Base-by-base conservation (phyloP, 345 rosid genomes). In the Brassica napus region DNA sequence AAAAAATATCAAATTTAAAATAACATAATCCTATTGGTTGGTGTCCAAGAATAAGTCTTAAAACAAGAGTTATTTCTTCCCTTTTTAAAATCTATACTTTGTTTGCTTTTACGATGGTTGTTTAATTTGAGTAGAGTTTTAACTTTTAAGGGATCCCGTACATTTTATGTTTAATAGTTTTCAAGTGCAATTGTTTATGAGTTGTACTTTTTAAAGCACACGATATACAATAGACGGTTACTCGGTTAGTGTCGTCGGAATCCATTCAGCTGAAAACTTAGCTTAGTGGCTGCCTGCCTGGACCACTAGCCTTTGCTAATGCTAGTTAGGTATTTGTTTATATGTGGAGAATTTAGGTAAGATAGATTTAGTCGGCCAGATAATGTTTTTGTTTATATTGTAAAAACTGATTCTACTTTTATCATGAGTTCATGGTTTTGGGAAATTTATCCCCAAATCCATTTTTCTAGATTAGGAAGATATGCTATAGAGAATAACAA, bases 291-390 rank as follows among this genome's bases (percentile, higher is more conserved):
- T 5, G 16, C 26, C 68, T 76, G 74, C 63, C 18, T 5, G 39
- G 35, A 75, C 68, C 64, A 79, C 77, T 66, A 73, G 15, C 35
- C 35, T 42, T 72, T 66, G 55, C 16, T 78, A 67, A 1, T 72
- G 26, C 14, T 28, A 64, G 10, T 73, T 79, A 73, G 69, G 77
- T 73, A 23, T 1, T 67, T 44, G 47, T 66, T 58, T 66, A 21
- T 44, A 9, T 35, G 73, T 79, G 82, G 82, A 73, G 57, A 23
- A 44, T 67, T 79, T 79, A 59, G 82, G 82, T 79, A 34, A 67
- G 63, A 31, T 58, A 23, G 54, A 42, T 72, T 39, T 77, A 65
- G 76, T 65, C 34, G 67, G 26, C 5, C 15, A 24, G 67, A 57
- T 72, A 4, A 24, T 72, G 58, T 8, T 31, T 39, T 44, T 44